Base-by-base conservation (phyloP, 2,329 filamentous ascomycete species). In the Pyrenochaeta sp. region DNA sequence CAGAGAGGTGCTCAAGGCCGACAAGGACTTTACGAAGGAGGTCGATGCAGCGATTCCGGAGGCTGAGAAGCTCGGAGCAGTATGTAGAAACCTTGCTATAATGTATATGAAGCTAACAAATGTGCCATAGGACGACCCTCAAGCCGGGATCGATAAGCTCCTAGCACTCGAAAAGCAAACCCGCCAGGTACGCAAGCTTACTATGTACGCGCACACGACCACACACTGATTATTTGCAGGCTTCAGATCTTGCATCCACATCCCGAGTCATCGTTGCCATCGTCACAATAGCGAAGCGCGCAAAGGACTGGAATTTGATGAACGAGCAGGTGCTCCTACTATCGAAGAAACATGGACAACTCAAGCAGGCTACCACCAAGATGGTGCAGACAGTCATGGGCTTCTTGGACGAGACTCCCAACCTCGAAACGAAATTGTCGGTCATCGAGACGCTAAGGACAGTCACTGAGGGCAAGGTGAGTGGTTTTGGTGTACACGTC, bases 331-430 rank as follows among this genome's bases (percentile, higher is more conserved):
- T 97, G 63, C 85, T 97, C 72, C 85, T 97, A 65, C 85, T 99
- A 56, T 98, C 95, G 66, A 99, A 99, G 89, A 99, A 99, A 84
- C 95, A 99, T 91, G 92, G 93, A 72, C 95, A 99, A 84, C 93
- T 99, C 76, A 99, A 99, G 82, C 95, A 98, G 81, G 95, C 95
- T 74, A 95, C 93, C 73, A 98, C 95, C 72, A 95, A 94, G 84
- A 99, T 99, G 95, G 93, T 99, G 60, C 95, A 99, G 84, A 90
- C 90, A 47, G 93, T 97, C 62, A 97, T 99, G 89, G 85, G 84
- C 59, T 97, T 98, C 79, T 82, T 99, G 73, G 91, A 96, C 74
- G 88, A 91, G 46, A 93, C 93, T 24, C 93, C 95, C 34, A 90
- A 88, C 72, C 75, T 92, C 60, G 93, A 97, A 69, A 93, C 88